Conservation (phyloP, 2,329 filamentous ascomycete genomes). For the Aspergillus puulaauensis region DNA sequence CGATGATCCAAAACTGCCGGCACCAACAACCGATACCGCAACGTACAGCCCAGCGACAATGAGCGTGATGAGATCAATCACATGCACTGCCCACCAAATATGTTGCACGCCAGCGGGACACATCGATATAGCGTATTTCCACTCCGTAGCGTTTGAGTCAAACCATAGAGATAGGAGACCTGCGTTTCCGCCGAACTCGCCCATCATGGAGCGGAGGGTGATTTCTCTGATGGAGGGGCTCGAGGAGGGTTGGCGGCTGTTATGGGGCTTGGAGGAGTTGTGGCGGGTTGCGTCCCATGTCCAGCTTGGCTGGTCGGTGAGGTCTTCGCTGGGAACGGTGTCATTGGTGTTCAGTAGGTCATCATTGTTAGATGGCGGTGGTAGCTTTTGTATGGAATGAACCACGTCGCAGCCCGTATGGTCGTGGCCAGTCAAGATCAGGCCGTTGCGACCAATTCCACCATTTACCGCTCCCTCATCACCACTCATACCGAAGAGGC, state of each 20-base stretch:
- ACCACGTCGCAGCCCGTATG: slow-evolving; percentile 90
- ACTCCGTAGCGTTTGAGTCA: slow-evolving; percentile 67
- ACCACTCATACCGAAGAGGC: slow-evolving; percentile 75
- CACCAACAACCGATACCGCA: not conserved
- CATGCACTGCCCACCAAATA: slow-evolving; percentile 89
- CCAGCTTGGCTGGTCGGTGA: slow-evolving; percentile 18
- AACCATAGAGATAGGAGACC: slow-evolving; percentile 90
- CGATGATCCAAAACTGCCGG: not conserved
- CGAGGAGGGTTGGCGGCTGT: not conserved
- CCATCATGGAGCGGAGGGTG: slow-evolving; percentile 98
- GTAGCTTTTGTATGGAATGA: slow-evolving; percentile 69
- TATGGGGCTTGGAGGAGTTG: slow-evolving; percentile 17
- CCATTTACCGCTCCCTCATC: slow-evolving; percentile 57
- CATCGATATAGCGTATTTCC: slow-evolving; percentile 76
- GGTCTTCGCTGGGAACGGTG: not conserved
- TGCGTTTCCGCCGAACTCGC: slow-evolving; percentile 87
- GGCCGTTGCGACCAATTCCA: slow-evolving; percentile 68
- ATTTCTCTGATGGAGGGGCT: slow-evolving; percentile 69
- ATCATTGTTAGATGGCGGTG: not conserved
- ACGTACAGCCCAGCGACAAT: slow-evolving; percentile 29
- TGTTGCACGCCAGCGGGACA: slow-evolving; percentile 84
- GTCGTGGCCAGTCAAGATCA: slow-evolving; percentile 91
- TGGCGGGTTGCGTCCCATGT: slow-evolving; percentile 40
- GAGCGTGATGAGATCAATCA: slow-evolving; percentile 60
- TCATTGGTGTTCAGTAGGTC: not conserved